These are phyloP conservation scores for Porphyrellus sp. DNA, from an alignment of 1,284 basidiomycete genomes.

Conservation along the genomic window DNA sequence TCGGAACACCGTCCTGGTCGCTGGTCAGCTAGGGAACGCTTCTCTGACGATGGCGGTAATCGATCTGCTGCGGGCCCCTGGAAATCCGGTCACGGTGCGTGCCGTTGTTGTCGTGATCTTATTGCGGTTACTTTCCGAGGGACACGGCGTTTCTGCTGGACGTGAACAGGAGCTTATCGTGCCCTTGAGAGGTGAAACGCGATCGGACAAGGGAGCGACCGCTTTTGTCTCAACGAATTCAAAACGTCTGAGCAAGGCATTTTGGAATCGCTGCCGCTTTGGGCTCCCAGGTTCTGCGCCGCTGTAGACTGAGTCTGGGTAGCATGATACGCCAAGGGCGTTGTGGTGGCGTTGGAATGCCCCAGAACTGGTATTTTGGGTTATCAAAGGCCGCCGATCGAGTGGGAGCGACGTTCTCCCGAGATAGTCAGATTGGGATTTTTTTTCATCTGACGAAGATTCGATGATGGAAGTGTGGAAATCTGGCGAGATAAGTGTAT, in stretches of 20 bases:
- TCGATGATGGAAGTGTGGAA: neutral
- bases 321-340: neutral
- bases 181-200: slow-evolving; percentile 13
- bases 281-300: neutral
- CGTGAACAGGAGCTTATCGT: slow-evolving; percentile 7
- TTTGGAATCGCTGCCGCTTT: neutral
- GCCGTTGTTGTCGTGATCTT: neutral
- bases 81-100: slow-evolving; percentile 12
- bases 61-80: slow-evolving; percentile 3
- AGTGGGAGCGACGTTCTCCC: slow-evolving; percentile 5
- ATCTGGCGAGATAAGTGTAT: neutral
- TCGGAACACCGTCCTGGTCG: neutral
- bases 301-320: neutral
- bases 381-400: neutral
- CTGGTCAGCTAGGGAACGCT: neutral
- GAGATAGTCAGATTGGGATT: neutral
- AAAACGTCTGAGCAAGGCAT: neutral
- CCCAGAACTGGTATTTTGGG: neutral
- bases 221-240: slow-evolving; percentile 3
- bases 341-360: neutral
- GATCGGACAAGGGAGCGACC: neutral
- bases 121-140: neutral
- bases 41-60: neutral
- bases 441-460: neutral
- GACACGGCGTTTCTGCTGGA: neutral